A percentile compares a stretch with the other conserved stretches of the same genome.
Evolutionary conservation across 306 rosid genomes (phyloP).

Genomic region (Cucurbita argyrosperma): DNA sequence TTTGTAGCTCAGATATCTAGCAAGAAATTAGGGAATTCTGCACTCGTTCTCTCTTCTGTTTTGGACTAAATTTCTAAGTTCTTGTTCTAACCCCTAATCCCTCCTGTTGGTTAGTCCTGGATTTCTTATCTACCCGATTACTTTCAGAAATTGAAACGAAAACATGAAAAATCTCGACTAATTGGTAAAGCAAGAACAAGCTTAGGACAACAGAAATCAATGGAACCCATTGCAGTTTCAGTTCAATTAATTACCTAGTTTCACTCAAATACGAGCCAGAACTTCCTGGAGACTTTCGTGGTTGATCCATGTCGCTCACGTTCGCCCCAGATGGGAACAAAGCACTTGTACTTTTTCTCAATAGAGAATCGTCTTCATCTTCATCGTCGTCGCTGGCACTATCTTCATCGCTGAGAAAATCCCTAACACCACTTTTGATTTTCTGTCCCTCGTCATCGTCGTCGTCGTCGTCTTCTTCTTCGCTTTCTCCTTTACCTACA

Average conservation of each 20-base stretch:
- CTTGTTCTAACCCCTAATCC: not conserved
- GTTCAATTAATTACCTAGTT: conserved; percentile 31
- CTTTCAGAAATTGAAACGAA: not conserved
- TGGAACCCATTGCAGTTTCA: not conserved
- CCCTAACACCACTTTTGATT: conserved; percentile 18
- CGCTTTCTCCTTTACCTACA: conserved; percentile 12
- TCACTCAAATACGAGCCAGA: conserved; percentile 69
- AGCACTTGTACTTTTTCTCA: conserved; percentile 24
- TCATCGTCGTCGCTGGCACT: conserved; percentile 26
- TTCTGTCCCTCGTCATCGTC: conserved; percentile 14
- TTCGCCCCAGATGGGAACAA: conserved; percentile 28
- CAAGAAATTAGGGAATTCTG: not conserved
- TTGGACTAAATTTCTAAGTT: not conserved
- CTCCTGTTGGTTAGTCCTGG: not conserved
- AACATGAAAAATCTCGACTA: not conserved
- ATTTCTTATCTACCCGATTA: not conserved
- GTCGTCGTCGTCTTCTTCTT: conserved; percentile 10
- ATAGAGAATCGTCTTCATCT: conserved; percentile 15
- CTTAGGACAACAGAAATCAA: not conserved
- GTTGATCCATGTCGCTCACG: conserved; percentile 5
- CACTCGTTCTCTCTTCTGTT: not conserved
- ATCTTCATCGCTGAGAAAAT: conserved; percentile 39
- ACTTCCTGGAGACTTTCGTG: conserved; percentile 24
- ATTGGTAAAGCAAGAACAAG: not conserved
- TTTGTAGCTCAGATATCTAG: not conserved